Conservation (phyloP, 768 basidiomycete species). For the Megacollybia marginata region DNA sequence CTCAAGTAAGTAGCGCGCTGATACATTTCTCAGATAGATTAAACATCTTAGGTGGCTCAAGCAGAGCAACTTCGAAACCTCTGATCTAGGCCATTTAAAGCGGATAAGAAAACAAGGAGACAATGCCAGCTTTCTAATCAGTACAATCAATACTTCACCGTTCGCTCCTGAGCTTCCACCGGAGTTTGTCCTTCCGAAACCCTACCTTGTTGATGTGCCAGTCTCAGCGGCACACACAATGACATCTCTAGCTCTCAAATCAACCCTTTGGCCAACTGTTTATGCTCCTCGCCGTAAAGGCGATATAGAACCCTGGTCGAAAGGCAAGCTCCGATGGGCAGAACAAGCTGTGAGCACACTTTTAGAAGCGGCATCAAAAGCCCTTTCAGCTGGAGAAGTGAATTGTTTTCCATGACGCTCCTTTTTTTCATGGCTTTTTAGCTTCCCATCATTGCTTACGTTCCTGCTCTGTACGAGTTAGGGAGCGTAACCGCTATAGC, state of each 20-base stretch:
- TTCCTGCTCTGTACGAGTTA: constrained; percentile 45
- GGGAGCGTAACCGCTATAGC: constrained; percentile 26
- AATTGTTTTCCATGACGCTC: constrained; percentile 7
- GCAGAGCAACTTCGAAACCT: constrained; percentile 48
- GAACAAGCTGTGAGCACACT: constrained; percentile 54
- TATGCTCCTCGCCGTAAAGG: constrained; percentile 65
- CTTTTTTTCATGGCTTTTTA: constrained; percentile 19
- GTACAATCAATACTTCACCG: constrained; percentile 18
- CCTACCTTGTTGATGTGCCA: constrained; percentile 60
- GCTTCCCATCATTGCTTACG: constrained; percentile 72
- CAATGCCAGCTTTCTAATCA: constrained; percentile 50
- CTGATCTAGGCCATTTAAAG: constrained; percentile 67
- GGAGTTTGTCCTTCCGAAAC: constrained; percentile 36
- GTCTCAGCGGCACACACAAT: constrained; percentile 57
- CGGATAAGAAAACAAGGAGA: constrained; percentile 53
- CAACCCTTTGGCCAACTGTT: constrained; percentile 79
- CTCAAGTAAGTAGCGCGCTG: constrained; percentile 41
- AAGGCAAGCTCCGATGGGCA: constrained; percentile 67
- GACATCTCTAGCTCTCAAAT: constrained; percentile 58
- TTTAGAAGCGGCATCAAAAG: constrained; percentile 40
- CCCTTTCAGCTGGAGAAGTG: constrained; percentile 53
- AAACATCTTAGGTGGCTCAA: constrained; percentile 56
- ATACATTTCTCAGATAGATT: too few relatives aligned
- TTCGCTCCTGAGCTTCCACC: constrained; percentile 42
- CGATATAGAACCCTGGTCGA: constrained; percentile 61